Evolutionary conservation across 345 rosid genomes (phyloP).

Genomic region (Sonneratia alba): DNA sequence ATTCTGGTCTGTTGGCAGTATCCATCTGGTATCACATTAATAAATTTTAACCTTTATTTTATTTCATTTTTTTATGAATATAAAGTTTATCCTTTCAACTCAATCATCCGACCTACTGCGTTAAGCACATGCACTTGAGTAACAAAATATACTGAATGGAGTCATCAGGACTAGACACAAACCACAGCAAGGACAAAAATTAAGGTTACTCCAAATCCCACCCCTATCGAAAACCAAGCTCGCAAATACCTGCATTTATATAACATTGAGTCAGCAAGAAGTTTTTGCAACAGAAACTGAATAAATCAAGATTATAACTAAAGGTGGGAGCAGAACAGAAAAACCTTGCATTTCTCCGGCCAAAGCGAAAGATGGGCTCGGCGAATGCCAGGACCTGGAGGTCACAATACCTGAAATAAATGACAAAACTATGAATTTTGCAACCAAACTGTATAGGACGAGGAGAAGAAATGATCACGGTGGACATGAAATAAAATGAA

Average conservation of each 20-base stretch:
- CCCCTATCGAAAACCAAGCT: constrained; percentile 79
- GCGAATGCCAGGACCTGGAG: constrained; percentile 38
- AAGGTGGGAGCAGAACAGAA: constrained; percentile 9
- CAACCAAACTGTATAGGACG: background rate
- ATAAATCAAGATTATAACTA: background rate
- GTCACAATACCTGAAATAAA: constrained; percentile 42
- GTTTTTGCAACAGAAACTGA: background rate
- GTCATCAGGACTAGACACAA: constrained; percentile 5
- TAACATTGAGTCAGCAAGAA: background rate
- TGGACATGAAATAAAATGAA: background rate
- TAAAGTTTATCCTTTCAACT: too few relatives aligned
- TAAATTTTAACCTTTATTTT: background rate
- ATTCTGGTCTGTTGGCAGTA: background rate
- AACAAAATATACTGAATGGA: constrained; percentile 11
- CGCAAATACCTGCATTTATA: constrained; percentile 10
- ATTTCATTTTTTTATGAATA: too few relatives aligned
- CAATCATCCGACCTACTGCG: constrained; percentile 11
- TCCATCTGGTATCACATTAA: background rate
- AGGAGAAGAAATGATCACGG: background rate
- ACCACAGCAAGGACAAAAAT: constrained; percentile 41
- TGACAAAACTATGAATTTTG: background rate
- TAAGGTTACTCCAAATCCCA: constrained; percentile 53
- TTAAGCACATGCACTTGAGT: background rate
- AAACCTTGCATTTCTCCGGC: constrained; percentile 40
- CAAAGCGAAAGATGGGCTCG: constrained; percentile 44